Evolutionary conservation across 306 rosid genomes (phyloP), one percentile per base, ranked within the genome.

Genomic region (Rosa multiflora): DNA sequence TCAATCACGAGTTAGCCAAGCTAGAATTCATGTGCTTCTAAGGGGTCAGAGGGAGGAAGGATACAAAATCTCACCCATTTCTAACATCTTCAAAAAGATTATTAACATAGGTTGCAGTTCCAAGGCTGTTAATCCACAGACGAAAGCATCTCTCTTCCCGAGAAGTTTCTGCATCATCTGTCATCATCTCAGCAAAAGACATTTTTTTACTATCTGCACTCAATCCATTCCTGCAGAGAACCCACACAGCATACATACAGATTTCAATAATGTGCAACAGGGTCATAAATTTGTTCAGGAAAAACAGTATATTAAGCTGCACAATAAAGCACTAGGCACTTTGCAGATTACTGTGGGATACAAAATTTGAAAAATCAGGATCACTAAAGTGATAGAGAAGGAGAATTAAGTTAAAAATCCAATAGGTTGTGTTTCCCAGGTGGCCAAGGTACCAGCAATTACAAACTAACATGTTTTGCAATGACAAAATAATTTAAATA

Each of bases 111-210:
- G 98, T 90, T 74, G 86, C 82, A 85, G 82, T 89, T 85, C 96
- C 98, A 77, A 96, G 97, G 88, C 99, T 93, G 88, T 96, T 96
- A 75, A 96, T 93, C 99, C 99, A 96, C 78, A 96, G 83, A 78
- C 98, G 90, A 83, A 93, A 96, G 87, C 99, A 96, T 85, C 99
- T 88, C 87, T 96, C 99, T 83, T 93, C 99, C 55, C 98, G 89
- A 77, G 99, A 96, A 74, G 98, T 96, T 88, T 96, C 84, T 23
- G 85, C 96, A 89, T 95, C 99, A 78, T 95, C 97, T 8, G 97
- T 93, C 98, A 95, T 93, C 99, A 93, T 90, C 93, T 95, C 99
- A 75, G 99, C 98, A 83, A 88, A 91, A 67, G 93, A 87, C 91
- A 86, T 89, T 83, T 89, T 93, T 13, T 76, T 61, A 75, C 73